Percentiles rank a stretch among this genome's conserved stretches.
phyloP scores from a whole-genome alignment of 345 rosid species.

The Gossypium mustelinum region DNA sequence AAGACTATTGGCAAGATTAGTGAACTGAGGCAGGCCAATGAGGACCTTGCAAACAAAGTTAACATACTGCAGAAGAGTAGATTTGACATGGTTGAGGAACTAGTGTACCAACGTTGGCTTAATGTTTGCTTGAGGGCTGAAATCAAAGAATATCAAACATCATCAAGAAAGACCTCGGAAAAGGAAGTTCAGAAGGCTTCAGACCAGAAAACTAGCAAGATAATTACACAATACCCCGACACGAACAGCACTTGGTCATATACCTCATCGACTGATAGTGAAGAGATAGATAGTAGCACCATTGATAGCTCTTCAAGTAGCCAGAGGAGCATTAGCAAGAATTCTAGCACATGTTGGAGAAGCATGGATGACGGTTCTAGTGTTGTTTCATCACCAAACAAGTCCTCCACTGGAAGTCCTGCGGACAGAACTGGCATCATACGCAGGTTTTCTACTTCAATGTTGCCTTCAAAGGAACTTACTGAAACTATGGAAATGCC shows the following conservation, averaged over 20 bases:
- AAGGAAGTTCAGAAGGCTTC: not conserved
- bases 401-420: not conserved
- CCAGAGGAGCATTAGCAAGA: conserved; percentile 20
- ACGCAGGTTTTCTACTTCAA: no score
- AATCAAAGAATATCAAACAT: conserved; percentile 9
- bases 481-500: not conserved
- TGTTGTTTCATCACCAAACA: conserved; percentile 9
- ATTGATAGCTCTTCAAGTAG: conserved; percentile 21
- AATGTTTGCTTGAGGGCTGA: conserved; percentile 35
- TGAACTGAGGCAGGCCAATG: conserved; percentile 15
- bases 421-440: no score
- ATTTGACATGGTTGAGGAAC: conserved; percentile 36
- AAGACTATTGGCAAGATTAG: conserved; percentile 9
- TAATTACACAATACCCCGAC: not conserved
- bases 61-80: conserved; percentile 31
- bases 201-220: not conserved
- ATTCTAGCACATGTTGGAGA: not conserved
- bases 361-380: conserved; percentile 3
- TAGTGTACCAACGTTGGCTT: conserved; percentile 42
- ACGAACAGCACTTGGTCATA: conserved; percentile 11
- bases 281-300: conserved; percentile 8
- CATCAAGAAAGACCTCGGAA: conserved; percentile 4
- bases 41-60: conserved; percentile 24
- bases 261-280: conserved; percentile 20
- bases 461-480: not conserved